A percentile compares a stretch with the other conserved stretches of the same genome.
phyloP scores from a whole-genome alignment of 2,329 filamentous ascomycete species.

The Ophiocordyceps camponoti-saundersi region DNA sequence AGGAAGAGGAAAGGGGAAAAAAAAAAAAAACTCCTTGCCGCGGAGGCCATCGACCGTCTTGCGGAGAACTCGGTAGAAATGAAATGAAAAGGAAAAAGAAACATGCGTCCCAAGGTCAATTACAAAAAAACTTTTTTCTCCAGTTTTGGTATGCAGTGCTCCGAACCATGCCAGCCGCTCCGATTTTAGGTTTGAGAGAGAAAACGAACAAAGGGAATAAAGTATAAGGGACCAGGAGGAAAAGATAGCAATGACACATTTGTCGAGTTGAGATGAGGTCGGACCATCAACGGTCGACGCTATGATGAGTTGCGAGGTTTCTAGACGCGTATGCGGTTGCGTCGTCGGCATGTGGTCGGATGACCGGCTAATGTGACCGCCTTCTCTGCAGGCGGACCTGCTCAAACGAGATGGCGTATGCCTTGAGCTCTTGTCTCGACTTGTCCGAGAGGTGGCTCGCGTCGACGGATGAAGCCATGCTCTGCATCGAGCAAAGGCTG shows the following conservation, averaged over 20 bases:
- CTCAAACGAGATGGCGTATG: slow-evolving; percentile 81
- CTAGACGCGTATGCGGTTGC: background rate
- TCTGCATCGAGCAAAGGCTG: slow-evolving; percentile 66
- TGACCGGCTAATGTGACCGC: slow-evolving; percentile 31
- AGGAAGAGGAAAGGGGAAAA: background rate
- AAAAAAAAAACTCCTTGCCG: background rate
- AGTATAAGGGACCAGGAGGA: slow-evolving; percentile 4
- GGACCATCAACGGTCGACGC: slow-evolving; percentile 4
- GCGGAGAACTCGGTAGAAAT: slow-evolving; percentile 3
- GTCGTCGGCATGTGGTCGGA: background rate
- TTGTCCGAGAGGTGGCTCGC: slow-evolving; percentile 50
- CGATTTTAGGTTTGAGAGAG: slow-evolving; percentile 12
- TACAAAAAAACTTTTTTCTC: slow-evolving; percentile 8
- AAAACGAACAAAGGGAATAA: slow-evolving; percentile 18
- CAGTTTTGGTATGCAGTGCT: slow-evolving; percentile 32
- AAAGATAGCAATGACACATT: background rate
- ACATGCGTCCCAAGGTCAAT: too few relatives aligned
- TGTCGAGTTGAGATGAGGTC: slow-evolving; percentile 5
- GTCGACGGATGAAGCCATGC: slow-evolving; percentile 37
- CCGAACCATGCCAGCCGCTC: slow-evolving; percentile 21
- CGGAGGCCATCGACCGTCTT: slow-evolving; percentile 4
- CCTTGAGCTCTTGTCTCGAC: slow-evolving; percentile 61
- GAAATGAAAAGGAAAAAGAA: slow-evolving; percentile 8
- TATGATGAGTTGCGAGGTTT: slow-evolving; percentile 4
- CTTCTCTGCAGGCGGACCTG: slow-evolving; percentile 48